Evolutionary conservation across 306 rosid species (phyloP), one percentile per base, ranked within the genome.

Genomic region (Cucumis melo): DNA sequence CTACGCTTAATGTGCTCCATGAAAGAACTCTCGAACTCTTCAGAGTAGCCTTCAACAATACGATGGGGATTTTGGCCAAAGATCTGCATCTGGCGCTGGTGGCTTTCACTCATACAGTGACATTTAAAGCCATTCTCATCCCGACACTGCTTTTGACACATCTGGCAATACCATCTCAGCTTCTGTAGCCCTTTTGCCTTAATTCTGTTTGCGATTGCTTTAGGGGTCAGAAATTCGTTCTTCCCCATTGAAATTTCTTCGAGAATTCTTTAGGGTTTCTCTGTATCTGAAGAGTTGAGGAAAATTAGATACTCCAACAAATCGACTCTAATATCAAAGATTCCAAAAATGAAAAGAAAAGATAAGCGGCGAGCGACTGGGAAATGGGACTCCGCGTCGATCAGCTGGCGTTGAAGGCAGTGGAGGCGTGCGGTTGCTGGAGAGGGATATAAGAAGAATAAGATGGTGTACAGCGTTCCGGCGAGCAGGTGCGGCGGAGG

Each of bases 121-220:
- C 97, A 93, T 82, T 93, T 93, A 75, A 91, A 93, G 44, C 98
- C 98, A 81, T 93, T 93, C 79, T 91, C 97, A 56, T 93, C 98
- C 17, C 96, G 89, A 77, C 98, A 93, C 78, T 91, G 97, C 89
- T 93, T 93, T 83, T 93, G 97, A 75, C 98, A 93, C 98, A 93
- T 93, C 87, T 93, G 98, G 85, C 98, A 93, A 80, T 93, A 93
- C 96, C 96, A 93, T 13, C 97, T 84, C 24, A 93, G 96, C 87
- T 93, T 93, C 92, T 93, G 97, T 41, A 93, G 85, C 19, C 98
- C 98, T 64, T 91, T 93, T 20, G 98, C 97, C 79, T 93, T 93
- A 81, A 91, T 91, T 55, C 97, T 80, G 58, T 93, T 93, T 13
- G 98, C 97, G 24, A 93, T 93, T 21, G 97, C 97, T 73, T 93